Evolutionary conservation across 768 basidiomycete genomes (phyloP).

Genomic region (Dictyophora rubrovolvata): DNA sequence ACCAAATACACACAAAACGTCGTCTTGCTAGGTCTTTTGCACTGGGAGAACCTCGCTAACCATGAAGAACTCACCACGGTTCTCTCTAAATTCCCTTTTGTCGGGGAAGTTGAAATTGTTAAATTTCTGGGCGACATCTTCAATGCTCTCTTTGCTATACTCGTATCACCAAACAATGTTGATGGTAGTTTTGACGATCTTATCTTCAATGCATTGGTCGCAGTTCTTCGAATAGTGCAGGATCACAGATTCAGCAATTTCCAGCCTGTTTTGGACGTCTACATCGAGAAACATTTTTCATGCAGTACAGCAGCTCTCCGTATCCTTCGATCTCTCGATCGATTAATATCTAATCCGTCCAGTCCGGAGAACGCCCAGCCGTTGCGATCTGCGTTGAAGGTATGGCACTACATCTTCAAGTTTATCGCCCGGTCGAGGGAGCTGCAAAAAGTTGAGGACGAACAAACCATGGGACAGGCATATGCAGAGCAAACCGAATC

Average conservation of each 20-base stretch:
- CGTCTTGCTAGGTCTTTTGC: constrained; percentile 66
- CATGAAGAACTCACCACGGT: constrained; percentile 58
- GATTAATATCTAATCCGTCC: constrained; percentile 64
- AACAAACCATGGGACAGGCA: constrained; percentile 68
- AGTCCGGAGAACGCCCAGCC: constrained; percentile 63
- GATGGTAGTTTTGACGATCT: constrained; percentile 71
- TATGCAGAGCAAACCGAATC: constrained; percentile 80
- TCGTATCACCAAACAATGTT: constrained; percentile 65
- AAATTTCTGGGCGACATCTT: constrained; percentile 88
- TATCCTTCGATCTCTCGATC: constrained; percentile 82
- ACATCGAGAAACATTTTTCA: constrained; percentile 83
- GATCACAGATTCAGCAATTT: constrained; percentile 95
- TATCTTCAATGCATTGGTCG: constrained; percentile 86
- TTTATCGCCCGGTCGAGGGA: constrained; percentile 88
- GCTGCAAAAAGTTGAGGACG: constrained; percentile 68
- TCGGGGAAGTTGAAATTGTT: constrained; percentile 89
- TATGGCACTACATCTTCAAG: constrained; percentile 95
- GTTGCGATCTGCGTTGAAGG: constrained; percentile 84
- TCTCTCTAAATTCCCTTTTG: constrained; percentile 80
- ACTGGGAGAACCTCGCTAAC: constrained; percentile 66
- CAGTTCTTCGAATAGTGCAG: constrained; percentile 83
- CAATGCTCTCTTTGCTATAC: constrained; percentile 84
- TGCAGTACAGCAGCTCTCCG: constrained; percentile 73
- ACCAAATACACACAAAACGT: constrained; percentile 88
- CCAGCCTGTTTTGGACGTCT: constrained; percentile 85